Conservation (phyloP, 2,329 filamentous ascomycete genomes). For the Hirsutella minnesotensis region DNA sequence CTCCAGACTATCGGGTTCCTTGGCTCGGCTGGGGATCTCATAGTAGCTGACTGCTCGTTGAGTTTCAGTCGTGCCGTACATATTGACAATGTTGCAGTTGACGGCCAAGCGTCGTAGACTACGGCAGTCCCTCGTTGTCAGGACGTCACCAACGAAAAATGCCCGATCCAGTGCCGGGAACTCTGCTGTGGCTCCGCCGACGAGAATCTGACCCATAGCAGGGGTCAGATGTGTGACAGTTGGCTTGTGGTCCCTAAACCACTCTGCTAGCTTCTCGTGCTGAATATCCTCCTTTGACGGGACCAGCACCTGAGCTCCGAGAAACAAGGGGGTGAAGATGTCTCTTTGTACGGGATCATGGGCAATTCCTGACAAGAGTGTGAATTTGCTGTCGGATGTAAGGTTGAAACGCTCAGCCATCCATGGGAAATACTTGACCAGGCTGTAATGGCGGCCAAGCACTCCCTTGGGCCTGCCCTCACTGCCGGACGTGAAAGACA, state of each 20-base stretch:
- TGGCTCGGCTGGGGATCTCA: constrained; percentile 55
- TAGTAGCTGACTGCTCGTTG: constrained; percentile 73
- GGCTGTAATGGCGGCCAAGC: constrained; percentile 70
- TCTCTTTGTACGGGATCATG: constrained; percentile 59
- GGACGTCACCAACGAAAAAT: constrained; percentile 85
- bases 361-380: constrained; percentile 75
- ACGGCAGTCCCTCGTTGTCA: constrained; percentile 74
- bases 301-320: constrained; percentile 69
- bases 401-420: constrained; percentile 78
- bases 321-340: constrained; percentile 82
- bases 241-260: constrained; percentile 65
- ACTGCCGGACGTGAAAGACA: constrained; percentile 62
- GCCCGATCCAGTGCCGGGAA: constrained; percentile 68
- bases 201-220: constrained; percentile 89
- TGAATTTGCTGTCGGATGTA: constrained; percentile 62
- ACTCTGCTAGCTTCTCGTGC: constrained; percentile 75
- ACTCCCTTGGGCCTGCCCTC: constrained; percentile 83
- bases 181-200: constrained; percentile 67
- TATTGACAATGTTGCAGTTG: constrained; percentile 68
- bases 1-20: constrained; percentile 43
- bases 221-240: constrained; percentile 86
- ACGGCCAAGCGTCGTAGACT: constrained; percentile 63
- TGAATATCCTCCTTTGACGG: constrained; percentile 75
- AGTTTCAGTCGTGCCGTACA: constrained; percentile 84
- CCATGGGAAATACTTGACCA: constrained; percentile 84